phyloP scores from a whole-genome alignment of 2,329 filamentous ascomycete genomes.

The Monosporascus sp. region DNA sequence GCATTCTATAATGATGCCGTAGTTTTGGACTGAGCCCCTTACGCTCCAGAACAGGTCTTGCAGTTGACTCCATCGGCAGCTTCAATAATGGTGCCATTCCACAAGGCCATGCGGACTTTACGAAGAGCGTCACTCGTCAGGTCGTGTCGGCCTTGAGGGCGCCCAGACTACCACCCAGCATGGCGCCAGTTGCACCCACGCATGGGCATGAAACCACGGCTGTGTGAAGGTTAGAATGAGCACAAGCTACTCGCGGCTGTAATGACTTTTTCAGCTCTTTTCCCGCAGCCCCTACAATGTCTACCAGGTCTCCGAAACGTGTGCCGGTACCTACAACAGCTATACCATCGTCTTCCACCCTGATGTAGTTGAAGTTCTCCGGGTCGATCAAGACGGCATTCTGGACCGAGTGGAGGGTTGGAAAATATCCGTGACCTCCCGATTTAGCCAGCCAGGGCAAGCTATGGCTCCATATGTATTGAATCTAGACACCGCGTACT shows the following conservation, averaged over 20 bases:
- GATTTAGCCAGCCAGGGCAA: slow-evolving; percentile 1
- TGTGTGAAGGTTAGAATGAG: too few relatives aligned
- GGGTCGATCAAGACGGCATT: slow-evolving; percentile 3
- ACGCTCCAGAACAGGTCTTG: slow-evolving; percentile 53
- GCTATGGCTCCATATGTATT: not conserved
- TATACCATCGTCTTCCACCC: slow-evolving; percentile 1
- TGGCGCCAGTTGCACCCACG: slow-evolving; percentile 15
- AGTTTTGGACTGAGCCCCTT: slow-evolving; percentile 53
- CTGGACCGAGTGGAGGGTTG: slow-evolving; percentile 1
- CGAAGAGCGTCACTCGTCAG: slow-evolving; percentile 35
- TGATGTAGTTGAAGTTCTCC: slow-evolving; percentile 3
- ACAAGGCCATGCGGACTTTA: slow-evolving; percentile 34
- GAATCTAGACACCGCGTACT: not conserved
- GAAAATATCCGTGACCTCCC: slow-evolving; percentile 5
- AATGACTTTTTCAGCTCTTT: not conserved
- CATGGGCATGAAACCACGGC: slow-evolving; percentile 1
- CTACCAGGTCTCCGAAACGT: not conserved
- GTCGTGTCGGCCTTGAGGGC: slow-evolving; percentile 36
- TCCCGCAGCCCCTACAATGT: not conserved
- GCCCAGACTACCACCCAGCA: slow-evolving; percentile 39
- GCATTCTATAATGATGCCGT: slow-evolving; percentile 48
- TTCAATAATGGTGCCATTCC: slow-evolving; percentile 29
- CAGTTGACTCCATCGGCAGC: slow-evolving; percentile 21
- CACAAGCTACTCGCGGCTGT: too few relatives aligned
- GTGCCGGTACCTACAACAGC: slow-evolving; percentile 1